Conservation (phyloP, 768 basidiomycete genomes). For the Phaffia australis region DNA sequence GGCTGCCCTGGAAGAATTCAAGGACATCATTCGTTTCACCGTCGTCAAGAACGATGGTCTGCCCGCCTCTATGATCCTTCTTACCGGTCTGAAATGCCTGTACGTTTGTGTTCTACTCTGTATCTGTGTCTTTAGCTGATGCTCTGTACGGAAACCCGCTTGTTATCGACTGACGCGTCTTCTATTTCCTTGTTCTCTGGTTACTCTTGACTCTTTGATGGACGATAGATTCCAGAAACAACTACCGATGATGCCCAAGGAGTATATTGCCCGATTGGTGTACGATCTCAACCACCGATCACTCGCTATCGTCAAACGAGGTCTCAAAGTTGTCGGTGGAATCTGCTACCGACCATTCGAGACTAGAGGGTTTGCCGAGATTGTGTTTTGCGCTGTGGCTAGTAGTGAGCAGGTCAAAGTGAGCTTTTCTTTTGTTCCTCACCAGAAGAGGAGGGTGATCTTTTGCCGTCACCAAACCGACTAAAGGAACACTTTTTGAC, state of each 20-base stretch:
- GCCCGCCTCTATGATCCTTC: conserved; percentile 37
- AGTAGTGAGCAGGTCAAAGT: conserved; percentile 97
- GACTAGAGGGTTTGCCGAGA: conserved; percentile 89
- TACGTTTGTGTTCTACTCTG: neutral
- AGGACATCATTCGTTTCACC: conserved; percentile 67
- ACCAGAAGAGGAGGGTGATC: neutral
- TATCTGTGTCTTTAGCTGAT: neutral
- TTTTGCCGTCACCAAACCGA: neutral
- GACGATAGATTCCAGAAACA: conserved; percentile 66
- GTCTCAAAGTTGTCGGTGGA: conserved; percentile 90
- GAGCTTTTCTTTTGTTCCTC: conserved; percentile 26
- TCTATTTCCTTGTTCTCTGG: neutral
- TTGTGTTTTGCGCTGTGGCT: conserved; percentile 96
- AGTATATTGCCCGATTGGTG: conserved; percentile 92
- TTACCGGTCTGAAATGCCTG: conserved; percentile 25
- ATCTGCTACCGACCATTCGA: conserved; percentile 96
- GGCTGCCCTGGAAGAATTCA: conserved; percentile 65
- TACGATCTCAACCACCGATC: conserved; percentile 85
- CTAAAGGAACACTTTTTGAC: neutral
- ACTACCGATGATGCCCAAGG: conserved; percentile 95
- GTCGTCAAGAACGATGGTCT: conserved; percentile 73
- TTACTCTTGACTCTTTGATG: neutral
- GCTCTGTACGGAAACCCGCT: neutral
- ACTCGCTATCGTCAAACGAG: conserved; percentile 87
- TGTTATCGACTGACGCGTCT: neutral